Evolutionary conservation across 2,329 filamentous ascomycete genomes (phyloP), one percentile per base, ranked within the genome.

Genomic region (Metarhizium humberi): DNA sequence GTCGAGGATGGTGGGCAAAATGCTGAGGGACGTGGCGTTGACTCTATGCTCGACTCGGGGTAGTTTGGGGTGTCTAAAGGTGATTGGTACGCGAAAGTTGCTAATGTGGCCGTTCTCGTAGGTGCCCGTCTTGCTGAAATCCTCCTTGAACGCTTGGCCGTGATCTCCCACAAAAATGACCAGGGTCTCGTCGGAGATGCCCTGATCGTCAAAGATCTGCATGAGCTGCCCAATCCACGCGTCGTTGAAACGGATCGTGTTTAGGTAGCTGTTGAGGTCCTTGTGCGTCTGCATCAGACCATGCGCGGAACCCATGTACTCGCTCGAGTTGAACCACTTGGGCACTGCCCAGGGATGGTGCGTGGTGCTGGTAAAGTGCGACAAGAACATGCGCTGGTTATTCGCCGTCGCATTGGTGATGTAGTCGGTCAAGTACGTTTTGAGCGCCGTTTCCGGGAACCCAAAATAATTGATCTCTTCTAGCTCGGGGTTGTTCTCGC

Each of bases 1-100:
- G 45, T 71, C 69, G 25, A 71, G 63, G 25, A 71, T 65, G 3
- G 67, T 69, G 4, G 68, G 69, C 1, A 71, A 59, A 34, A 71
- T 67, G n/a, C 66, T 67, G 32, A 67, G 58, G 13, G 69, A 69
- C 7, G 66, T 67, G 4, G 64, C 63, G 29, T 66, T 56, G 57
- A 68, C 64, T 25, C 64, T 61, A 20, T 54, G 53, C 29, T 59
- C 51, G 0, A 70, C 53, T 11, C 62, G 59, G 2, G 68, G 68
- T 13, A 71, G 59, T 16, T 64, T 54, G 1, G 68, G 69, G 53
- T 71, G 68, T 18, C 64, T 60, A 50, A 71, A 64, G 10, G 63
- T 60, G 14, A 71, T 63, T 5, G 67, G 67, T 6, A 71, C 66
- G 34, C 66, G 68, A 52, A 66, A 65, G 57, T 69, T 68, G 57